Evolutionary conservation across 306 rosid species (phyloP).

Genomic region (Herpetospermum pedunculosum): DNA sequence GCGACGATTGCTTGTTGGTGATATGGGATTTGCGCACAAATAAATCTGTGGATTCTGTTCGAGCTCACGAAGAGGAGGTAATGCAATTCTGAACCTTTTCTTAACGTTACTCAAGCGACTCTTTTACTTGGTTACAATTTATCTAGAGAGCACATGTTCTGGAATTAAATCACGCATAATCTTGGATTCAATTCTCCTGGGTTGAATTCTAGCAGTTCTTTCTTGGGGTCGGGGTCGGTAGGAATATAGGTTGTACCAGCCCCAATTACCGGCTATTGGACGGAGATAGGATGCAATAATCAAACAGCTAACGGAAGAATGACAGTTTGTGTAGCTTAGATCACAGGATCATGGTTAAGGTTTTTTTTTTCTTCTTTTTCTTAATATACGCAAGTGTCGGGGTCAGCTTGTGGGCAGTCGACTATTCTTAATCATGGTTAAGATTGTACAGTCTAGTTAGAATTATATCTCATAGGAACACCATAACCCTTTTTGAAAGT

Average conservation of each 20-base stretch:
- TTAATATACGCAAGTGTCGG: too few relatives aligned
- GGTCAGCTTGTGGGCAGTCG: too few relatives aligned
- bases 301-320: not conserved
- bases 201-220: not conserved
- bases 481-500: not conserved
- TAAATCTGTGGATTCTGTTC: constrained; percentile 49
- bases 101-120: not conserved
- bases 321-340: not conserved
- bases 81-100: not conserved
- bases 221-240: not conserved
- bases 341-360: not conserved
- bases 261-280: not conserved
- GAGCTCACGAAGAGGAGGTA: constrained; percentile 84
- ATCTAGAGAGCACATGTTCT: not conserved
- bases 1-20: constrained; percentile 73
- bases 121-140: not conserved
- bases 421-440: not conserved
- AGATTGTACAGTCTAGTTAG: not conserved
- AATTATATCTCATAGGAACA: not conserved
- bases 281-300: not conserved
- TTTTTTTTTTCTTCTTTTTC: too few relatives aligned
- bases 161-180: not conserved
- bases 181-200: not conserved
- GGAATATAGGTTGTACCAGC: not conserved
- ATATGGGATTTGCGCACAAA: constrained; percentile 83